These are phyloP conservation scores for Scleromitrula shiraiana DNA, from an alignment of 2,329 filamentous ascomycete species.

Conservation along the genomic window DNA sequence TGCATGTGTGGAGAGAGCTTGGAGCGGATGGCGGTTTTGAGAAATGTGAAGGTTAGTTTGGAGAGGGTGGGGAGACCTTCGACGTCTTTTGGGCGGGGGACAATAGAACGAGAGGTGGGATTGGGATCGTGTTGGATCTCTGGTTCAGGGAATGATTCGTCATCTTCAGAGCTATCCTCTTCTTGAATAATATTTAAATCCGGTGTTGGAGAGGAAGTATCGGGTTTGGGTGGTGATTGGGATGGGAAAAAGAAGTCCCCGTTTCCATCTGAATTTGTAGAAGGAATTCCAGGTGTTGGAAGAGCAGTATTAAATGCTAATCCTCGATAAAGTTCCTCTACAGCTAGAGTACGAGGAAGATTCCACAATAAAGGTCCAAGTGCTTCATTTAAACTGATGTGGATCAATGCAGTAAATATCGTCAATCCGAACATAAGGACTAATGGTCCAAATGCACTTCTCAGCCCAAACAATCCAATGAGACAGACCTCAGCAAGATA, in stretches of 20 bases:
- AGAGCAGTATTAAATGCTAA: constrained; percentile 24
- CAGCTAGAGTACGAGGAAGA: constrained; percentile 26
- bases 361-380: constrained; percentile 25
- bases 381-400: constrained; percentile 33
- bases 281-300: constrained; percentile 11
- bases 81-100: neutral
- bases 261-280: constrained; percentile 21
- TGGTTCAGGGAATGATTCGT: neutral
- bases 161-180: neutral
- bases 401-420: constrained; percentile 47
- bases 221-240: neutral
- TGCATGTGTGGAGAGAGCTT: neutral
- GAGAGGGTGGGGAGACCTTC: constrained; percentile 9
- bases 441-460: constrained; percentile 43
- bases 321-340: constrained; percentile 20
- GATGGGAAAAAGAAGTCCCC: neutral
- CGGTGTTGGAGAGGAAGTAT: neutral
- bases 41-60: constrained; percentile 7
- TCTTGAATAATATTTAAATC: neutral
- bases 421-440: constrained; percentile 50
- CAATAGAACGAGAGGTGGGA: neutral
- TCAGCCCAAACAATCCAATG: constrained; percentile 55
- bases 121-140: constrained; percentile 1
- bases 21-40: neutral
- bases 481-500: constrained; percentile 56